Evolutionary conservation across 495 filamentous ascomycete species (phyloP), one percentile per base, ranked within the genome.

Genomic region (Pseudoneurospora amorphoporcata): DNA sequence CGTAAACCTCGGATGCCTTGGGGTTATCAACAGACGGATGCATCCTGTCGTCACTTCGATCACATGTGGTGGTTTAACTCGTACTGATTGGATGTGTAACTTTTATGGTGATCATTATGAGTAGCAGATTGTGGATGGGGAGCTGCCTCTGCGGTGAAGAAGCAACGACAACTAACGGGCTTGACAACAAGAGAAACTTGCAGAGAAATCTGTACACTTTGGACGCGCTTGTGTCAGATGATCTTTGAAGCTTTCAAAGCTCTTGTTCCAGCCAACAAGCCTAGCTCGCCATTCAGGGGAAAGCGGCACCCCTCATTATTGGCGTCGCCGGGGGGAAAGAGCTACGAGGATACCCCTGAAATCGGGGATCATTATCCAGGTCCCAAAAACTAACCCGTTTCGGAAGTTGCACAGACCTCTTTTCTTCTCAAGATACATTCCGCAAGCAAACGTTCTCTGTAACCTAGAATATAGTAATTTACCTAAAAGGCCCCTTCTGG

Each of bases 41-140:
- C 53, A 65, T 2, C 29, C n/a, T 77, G 71, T 75, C 75, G 71
- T 77, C 75, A 75, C 73, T 65, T 73, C 14, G 37, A 74, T 77
- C 75, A 77, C 75, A 77, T 77, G 75, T 68, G 41, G 65, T 40
- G 23, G 47, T 41, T 16, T 14, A 47, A 41, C 35, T 47, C 47
- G 53, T 68, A 72, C 69, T 70, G 73, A 75, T 76, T 75, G 75
- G 73, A 69, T 70, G 61, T 73, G 73, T 75, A 73, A 77, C 71
- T 71, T 71, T 40, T 39, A 32, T 69, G 29, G 53, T 61, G 19
- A 53, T 53, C 45, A 53, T 53, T 19, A 53, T 53, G 45, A 23
- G 45, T 61, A 23, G 32, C 29, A 65, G 53, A 65, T 65, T 7
- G 53, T 65, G 53, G 29, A 61, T 61, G 53, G 47, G 47, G 29